These are phyloP conservation scores for Zymoseptoria crescenta DNA, from an alignment of 2,329 filamentous ascomycete species.

Conservation along the genomic window DNA sequence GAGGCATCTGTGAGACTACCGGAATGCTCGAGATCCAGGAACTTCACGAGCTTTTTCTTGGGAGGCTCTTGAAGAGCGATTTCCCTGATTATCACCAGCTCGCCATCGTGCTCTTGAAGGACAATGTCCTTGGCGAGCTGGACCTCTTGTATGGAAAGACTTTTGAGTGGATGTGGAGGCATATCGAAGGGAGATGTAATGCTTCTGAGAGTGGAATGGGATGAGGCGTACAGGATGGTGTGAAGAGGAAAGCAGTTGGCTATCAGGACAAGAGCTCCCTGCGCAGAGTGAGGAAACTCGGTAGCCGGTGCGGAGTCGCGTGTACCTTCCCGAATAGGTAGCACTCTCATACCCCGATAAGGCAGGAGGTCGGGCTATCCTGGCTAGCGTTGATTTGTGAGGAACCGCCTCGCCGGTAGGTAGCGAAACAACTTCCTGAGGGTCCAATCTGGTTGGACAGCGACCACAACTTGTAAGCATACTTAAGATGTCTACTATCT, in stretches of 20 bases:
- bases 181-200: background rate
- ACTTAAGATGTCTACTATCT: too few relatives aligned
- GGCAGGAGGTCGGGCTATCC: background rate
- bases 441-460: too few relatives aligned
- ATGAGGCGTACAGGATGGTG: background rate
- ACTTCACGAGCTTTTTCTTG: slow-evolving; percentile 23
- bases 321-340: background rate
- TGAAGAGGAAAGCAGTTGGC: background rate
- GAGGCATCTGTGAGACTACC: slow-evolving; percentile 16
- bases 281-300: background rate
- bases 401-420: too few relatives aligned
- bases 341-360: background rate
- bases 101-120: slow-evolving; percentile 15
- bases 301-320: background rate
- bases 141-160: slow-evolving; percentile 18
- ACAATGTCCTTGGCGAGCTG: slow-evolving; percentile 18
- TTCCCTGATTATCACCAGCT: slow-evolving; percentile 22
- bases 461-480: too few relatives aligned
- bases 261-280: background rate
- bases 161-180: slow-evolving; percentile 14
- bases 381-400: background rate
- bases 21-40: slow-evolving; percentile 24
- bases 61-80: slow-evolving; percentile 27
- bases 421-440: too few relatives aligned
- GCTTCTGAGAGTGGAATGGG: background rate